These are phyloP conservation scores for Dentipellis fragilis DNA, from an alignment of 768 basidiomycete genomes.

Conservation along the genomic window DNA sequence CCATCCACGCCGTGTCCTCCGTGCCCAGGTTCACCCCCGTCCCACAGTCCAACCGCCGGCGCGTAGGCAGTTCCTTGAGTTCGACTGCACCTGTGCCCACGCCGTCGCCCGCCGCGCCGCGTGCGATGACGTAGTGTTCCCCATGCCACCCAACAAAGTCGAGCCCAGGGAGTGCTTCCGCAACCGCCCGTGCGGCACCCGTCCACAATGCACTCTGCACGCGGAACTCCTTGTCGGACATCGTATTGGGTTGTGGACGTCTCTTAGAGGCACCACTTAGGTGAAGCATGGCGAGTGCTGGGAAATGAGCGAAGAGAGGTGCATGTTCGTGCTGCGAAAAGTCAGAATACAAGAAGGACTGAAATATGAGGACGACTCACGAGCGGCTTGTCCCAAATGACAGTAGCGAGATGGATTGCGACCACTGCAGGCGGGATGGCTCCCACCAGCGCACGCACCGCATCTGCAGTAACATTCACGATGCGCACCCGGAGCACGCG, in stretches of 20 bases:
- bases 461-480: constrained; percentile 32
- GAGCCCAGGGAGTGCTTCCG: constrained; percentile 36
- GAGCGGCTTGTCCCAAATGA: constrained; percentile 39
- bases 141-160: constrained; percentile 71
- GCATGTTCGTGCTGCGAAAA: constrained; percentile 43
- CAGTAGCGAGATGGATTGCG: constrained; percentile 43
- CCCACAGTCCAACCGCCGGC: constrained; percentile 50
- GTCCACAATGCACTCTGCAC: constrained; percentile 49
- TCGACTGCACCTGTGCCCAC: constrained; percentile 20
- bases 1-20: constrained; percentile 55
- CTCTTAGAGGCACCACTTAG: constrained; percentile 36
- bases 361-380: constrained; percentile 23
- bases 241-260: constrained; percentile 44
- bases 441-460: constrained; percentile 28
- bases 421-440: constrained; percentile 29
- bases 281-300: constrained; percentile 49
- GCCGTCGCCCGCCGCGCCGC: constrained; percentile 18
- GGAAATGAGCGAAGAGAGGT: constrained; percentile 34
- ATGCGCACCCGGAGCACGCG: constrained; percentile 52
- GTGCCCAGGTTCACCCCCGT: constrained; percentile 57
- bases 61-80: constrained; percentile 50
- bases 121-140: constrained; percentile 57
- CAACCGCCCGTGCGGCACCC: constrained; percentile 39
- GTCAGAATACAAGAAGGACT: background rate
- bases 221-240: constrained; percentile 50